Percentiles rank a stretch among this genome's conserved stretches.
phyloP scores from a whole-genome alignment of 306 rosid genomes.

The Vigna radiata region DNA sequence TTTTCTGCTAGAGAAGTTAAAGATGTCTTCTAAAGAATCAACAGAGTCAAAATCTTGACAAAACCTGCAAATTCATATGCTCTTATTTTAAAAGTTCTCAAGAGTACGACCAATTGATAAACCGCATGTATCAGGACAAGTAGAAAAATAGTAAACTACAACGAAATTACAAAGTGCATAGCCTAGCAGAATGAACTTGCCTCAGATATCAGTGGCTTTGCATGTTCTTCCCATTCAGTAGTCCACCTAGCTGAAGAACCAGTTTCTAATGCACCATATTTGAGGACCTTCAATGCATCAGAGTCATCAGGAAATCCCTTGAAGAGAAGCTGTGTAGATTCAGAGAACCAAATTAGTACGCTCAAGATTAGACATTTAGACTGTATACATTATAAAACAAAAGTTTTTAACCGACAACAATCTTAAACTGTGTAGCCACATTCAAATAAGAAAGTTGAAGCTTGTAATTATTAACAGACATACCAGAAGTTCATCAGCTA shows the following conservation, averaged over 20 bases:
- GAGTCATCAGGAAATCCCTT: slow-evolving; percentile 90
- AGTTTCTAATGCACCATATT: slow-evolving; percentile 70
- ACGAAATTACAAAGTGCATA: slow-evolving; percentile 26
- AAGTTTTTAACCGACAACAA: slow-evolving; percentile 3
- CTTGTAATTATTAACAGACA: slow-evolving; percentile 43
- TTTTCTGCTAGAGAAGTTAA: slow-evolving; percentile 5
- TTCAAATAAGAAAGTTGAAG: background rate
- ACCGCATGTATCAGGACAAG: background rate
- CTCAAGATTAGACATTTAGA: slow-evolving; percentile 4
- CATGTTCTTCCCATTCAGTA: slow-evolving; percentile 92
- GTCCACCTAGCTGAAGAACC: slow-evolving; percentile 79
- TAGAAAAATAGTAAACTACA: slow-evolving; percentile 1
- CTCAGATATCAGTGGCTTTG: slow-evolving; percentile 80
- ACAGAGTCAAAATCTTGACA: slow-evolving; percentile 48
- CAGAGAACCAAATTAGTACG: slow-evolving; percentile 31
- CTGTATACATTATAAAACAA: background rate
- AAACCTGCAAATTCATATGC: slow-evolving; percentile 51
- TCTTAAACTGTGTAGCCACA: background rate
- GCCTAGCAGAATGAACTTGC: slow-evolving; percentile 53
- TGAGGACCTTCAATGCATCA: slow-evolving; percentile 62
- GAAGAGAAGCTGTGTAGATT: slow-evolving; percentile 70
- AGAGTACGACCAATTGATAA: slow-evolving; percentile 3
- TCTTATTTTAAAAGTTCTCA: slow-evolving; percentile 4
- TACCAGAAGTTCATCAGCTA: slow-evolving; percentile 95
- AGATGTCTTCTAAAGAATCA: slow-evolving; percentile 15